These are phyloP conservation scores for Trichophyton simii DNA, from an alignment of 2,329 filamentous ascomycete genomes.

Conservation along the genomic window DNA sequence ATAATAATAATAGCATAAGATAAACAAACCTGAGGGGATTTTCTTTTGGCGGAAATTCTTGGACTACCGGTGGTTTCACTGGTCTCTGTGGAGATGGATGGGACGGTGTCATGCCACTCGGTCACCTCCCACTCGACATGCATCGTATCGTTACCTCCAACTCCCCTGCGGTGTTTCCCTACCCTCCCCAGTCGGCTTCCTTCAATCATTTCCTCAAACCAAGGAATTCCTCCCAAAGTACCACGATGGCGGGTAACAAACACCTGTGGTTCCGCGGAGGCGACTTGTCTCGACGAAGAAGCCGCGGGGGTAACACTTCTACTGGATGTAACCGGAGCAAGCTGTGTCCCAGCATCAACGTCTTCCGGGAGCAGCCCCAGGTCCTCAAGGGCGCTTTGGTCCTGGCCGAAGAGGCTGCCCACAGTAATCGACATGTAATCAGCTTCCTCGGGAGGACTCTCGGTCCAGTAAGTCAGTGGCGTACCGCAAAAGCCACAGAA, in stretches of 20 bases:
- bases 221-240: constrained; percentile 52
- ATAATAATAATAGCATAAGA: background rate
- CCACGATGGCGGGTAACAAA: constrained; percentile 28
- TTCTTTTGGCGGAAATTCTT: constrained; percentile 12
- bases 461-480: constrained; percentile 70
- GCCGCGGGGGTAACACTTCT: background rate
- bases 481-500: constrained; percentile 93
- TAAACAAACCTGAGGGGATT: constrained; percentile 12
- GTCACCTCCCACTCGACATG: constrained; percentile 72
- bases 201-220: constrained; percentile 73
- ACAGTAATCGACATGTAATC: constrained; percentile 70
- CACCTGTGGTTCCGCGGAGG: constrained; percentile 15
- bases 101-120: constrained; percentile 50
- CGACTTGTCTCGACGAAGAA: constrained; percentile 11
- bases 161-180: constrained; percentile 46
- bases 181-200: constrained; percentile 60
- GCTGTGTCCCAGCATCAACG: constrained; percentile 14
- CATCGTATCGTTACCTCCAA: constrained; percentile 50
- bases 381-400: constrained; percentile 60
- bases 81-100: background rate
- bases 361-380: constrained; percentile 55
- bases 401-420: constrained; percentile 60
- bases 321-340: background rate
- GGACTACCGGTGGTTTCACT: constrained; percentile 1
- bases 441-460: constrained; percentile 55